A percentile compares a stretch with the other conserved stretches of the same genome.
These are phyloP conservation scores for Allium sativum DNA, from an alignment of 106 monocot species.

Conservation along the genomic window DNA sequence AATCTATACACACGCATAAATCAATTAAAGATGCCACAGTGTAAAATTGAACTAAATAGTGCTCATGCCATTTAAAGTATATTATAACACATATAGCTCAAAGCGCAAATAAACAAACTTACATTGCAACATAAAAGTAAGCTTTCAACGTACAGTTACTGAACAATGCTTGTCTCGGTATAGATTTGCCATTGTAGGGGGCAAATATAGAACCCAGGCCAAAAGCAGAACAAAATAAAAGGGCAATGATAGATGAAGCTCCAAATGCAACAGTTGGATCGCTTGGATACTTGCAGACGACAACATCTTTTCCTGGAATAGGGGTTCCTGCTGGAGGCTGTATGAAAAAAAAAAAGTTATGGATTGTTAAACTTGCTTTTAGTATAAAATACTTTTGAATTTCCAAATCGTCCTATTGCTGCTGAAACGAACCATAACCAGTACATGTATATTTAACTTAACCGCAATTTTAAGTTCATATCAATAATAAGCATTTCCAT, in stretches of 20 bases:
- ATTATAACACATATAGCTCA: not conserved
- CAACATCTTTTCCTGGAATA: slow-evolving; percentile 38
- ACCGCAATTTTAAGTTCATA: too few species aligned
- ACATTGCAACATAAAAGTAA: slow-evolving; percentile 59
- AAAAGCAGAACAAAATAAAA: slow-evolving; percentile 11
- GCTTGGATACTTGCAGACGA: slow-evolving; percentile 63
- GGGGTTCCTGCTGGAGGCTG: slow-evolving; percentile 59
- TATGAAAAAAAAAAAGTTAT: not conserved
- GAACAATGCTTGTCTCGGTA: slow-evolving; percentile 40
- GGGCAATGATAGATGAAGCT: slow-evolving; percentile 22
- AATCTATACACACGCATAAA: not conserved
- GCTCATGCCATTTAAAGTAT: not conserved
- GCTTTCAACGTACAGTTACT: slow-evolving; percentile 23
- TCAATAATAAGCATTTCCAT: too few species aligned
- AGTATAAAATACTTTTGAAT: too few species aligned
- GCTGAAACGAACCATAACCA: too few species aligned
- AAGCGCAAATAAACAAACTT: slow-evolving; percentile 14
- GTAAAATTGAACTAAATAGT: too few species aligned
- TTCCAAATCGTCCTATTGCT: too few species aligned
- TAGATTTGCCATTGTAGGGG: slow-evolving; percentile 46
- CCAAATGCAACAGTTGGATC: slow-evolving; percentile 63
- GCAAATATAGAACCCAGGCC: slow-evolving; percentile 41
- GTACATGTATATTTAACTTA: too few species aligned
- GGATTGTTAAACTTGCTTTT: too few species aligned
- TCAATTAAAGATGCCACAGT: not conserved